Percentiles rank a stretch among this genome's conserved stretches.
Evolutionary conservation across 108 stramenopile species (phyloP).

Genomic region (Phaeodactylum tricornutum): DNA sequence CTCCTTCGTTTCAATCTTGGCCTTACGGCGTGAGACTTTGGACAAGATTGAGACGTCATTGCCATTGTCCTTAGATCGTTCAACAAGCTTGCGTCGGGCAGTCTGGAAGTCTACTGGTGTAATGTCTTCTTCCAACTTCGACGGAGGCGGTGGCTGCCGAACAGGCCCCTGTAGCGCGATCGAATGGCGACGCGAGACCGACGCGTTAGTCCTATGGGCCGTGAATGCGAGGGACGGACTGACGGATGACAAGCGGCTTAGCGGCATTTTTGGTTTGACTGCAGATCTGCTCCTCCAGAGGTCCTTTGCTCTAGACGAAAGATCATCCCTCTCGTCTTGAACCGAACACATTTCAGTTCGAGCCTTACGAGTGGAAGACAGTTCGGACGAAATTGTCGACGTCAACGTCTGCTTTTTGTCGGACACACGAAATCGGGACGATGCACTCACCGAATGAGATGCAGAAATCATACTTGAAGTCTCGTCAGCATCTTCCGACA

Average conservation of each 20-base stretch:
- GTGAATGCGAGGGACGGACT: too few relatives aligned
- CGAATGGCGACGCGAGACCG: too few relatives aligned
- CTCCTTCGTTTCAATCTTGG: constrained; percentile 29
- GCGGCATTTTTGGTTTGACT: not conserved
- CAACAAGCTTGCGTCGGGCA: constrained; percentile 31
- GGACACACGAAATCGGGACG: too few relatives aligned
- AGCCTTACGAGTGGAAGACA: constrained; percentile 9
- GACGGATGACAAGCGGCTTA: not conserved
- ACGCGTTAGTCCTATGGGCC: too few relatives aligned
- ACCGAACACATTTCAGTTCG: constrained; percentile 16
- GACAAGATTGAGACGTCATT: constrained; percentile 26
- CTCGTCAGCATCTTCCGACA: too few relatives aligned
- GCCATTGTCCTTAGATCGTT: constrained; percentile 35
- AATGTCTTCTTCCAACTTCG: not conserved
- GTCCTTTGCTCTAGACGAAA: constrained; percentile 20
- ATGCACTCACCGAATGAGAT: too few relatives aligned
- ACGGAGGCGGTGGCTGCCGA: not conserved
- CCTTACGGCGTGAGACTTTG: constrained; percentile 22
- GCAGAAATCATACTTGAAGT: constrained; percentile 19
- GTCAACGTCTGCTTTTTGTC: constrained; percentile 65
- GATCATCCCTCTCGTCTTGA: constrained; percentile 18
- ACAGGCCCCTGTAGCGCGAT: not conserved
- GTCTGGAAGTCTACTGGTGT: constrained; percentile 27
- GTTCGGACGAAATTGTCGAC: constrained; percentile 42
- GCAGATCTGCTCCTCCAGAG: constrained; percentile 17